These are phyloP conservation scores for Oligophagozyma castellii DNA, from an alignment of 1,139 yeast genomes.

Conservation along the genomic window DNA sequence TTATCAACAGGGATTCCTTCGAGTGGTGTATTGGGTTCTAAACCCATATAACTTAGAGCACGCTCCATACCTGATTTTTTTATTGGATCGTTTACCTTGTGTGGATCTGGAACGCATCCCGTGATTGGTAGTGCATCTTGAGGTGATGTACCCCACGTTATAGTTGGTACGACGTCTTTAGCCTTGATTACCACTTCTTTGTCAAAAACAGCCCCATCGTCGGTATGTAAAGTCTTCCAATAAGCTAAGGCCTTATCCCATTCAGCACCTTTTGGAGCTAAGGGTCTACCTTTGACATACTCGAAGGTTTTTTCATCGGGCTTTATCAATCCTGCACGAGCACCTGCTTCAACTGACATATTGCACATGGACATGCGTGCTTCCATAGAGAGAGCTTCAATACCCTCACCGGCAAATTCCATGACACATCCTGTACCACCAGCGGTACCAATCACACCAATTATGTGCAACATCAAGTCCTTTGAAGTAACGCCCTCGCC, in stretches of 20 bases:
- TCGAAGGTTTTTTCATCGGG: constrained; percentile 85
- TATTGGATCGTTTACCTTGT: constrained; percentile 55
- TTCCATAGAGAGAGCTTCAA: constrained; percentile 81
- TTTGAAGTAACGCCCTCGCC: constrained; percentile 86
- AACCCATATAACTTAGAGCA: constrained; percentile 85
- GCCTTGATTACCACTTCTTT: constrained; percentile 71
- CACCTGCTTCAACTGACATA: constrained; percentile 98
- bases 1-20: constrained; percentile 66
- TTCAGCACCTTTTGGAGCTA: constrained; percentile 84
- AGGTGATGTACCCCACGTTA: constrained; percentile 99
- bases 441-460: constrained; percentile 95
- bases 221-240: constrained; percentile 82
- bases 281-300: constrained; percentile 83
- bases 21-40: constrained; percentile 70
- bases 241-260: constrained; percentile 89
- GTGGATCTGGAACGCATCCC: constrained; percentile 82
- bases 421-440: constrained; percentile 98
- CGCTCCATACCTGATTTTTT: constrained; percentile 77
- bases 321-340: constrained; percentile 97
- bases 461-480: constrained; percentile 85
- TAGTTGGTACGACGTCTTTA: constrained; percentile 80
- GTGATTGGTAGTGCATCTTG: constrained; percentile 96
- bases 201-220: constrained; percentile 82
- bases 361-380: constrained; percentile 99
- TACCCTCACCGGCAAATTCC: constrained; percentile 94